Evolutionary conservation across 345 rosid species (phyloP), one percentile per base, ranked within the genome.

Genomic region (Trapa bicornis): DNA sequence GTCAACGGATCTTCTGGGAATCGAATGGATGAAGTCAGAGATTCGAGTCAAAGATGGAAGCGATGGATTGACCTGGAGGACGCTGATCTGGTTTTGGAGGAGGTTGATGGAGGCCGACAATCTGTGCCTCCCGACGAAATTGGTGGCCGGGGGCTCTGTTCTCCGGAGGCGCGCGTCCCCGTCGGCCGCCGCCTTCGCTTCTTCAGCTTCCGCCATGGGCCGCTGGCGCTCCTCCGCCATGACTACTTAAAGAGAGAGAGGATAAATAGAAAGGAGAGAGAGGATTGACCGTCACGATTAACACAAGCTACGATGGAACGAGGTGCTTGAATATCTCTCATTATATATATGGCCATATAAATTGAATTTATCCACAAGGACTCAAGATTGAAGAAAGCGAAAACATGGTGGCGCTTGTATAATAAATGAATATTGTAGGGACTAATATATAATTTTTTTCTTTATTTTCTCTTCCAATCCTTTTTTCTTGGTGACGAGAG

Each of bases 71-170:
- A 77, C 81, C 83, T 83, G 77, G 58, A 75, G 53, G 63, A 67
- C 33, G 36, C 67, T 73, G 75, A 78, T 80, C 67, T 83, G 76
- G 70, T 64, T 73, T 3, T 80, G 75, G 43, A 80, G 80, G 42
- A 65, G 50, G 39, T 79, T 5, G 47, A 82, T 64, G 71, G 80
- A 72, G 6, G 83, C 86, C 2, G 76, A 73, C 61, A 80, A 36
- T 42, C 79, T 65, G 71, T 83, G 86, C 77, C 68, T 80, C 3
- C 82, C 79, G 3, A 76, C 22, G 67, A 70, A 79, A 42, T 12
- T n/a, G 50, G 50, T 3, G 56, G 48, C 41, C 29, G 61, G 6
- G 12, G 70, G 56, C 52, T 67, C 70, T 41, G 50, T 61, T 54
- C 64, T 52, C 17, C 64, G 66, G 32, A 15, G 43, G 32, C 36